Conservation (phyloP, 2,329 filamentous ascomycete species). For the Penicillium sp. region DNA sequence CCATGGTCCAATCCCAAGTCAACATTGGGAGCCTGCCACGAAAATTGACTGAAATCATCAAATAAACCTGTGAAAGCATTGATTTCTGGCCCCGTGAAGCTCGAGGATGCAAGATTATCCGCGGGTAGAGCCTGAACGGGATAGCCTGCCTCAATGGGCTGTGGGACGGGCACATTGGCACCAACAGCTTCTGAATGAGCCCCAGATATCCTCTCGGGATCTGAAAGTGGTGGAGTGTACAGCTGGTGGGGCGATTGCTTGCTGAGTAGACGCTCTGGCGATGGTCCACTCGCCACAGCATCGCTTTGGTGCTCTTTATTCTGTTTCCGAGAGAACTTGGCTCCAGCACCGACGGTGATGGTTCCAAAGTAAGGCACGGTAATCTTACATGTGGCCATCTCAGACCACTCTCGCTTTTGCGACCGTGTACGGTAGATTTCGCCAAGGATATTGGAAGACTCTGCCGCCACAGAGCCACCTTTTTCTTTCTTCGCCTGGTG, state of each 20-base stretch:
- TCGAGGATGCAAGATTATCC: slow-evolving; percentile 20
- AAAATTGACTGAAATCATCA: slow-evolving; percentile 29
- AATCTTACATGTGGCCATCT: slow-evolving; percentile 39
- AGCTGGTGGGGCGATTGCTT: slow-evolving; percentile 19
- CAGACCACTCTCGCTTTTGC: slow-evolving; percentile 23
- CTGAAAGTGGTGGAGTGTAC: slow-evolving; percentile 32
- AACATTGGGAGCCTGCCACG: slow-evolving; percentile 31
- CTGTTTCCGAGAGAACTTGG: slow-evolving; percentile 30
- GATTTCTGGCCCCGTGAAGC: slow-evolving; percentile 26
- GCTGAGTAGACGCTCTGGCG: not conserved
- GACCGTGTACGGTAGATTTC: slow-evolving; percentile 32
- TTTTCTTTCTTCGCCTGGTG: slow-evolving; percentile 36
- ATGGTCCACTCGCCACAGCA: slow-evolving; percentile 5
- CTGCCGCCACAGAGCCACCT: slow-evolving; percentile 49
- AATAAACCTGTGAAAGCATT: slow-evolving; percentile 28
- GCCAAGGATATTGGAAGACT: slow-evolving; percentile 48
- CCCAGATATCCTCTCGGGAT: slow-evolving; percentile 14
- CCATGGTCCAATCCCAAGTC: slow-evolving; percentile 45
- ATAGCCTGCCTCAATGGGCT: slow-evolving; percentile 10
- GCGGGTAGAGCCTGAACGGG: slow-evolving; percentile 25
- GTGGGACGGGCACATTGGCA: not conserved
- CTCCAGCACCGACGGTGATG: slow-evolving; percentile 41
- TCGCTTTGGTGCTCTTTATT: slow-evolving; percentile 18
- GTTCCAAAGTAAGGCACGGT: slow-evolving; percentile 54
- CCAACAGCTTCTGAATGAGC: slow-evolving; percentile 1